phyloP scores from a whole-genome alignment of 2,329 filamentous ascomycete genomes.

The Zelopaecilomyces penicillatus region DNA sequence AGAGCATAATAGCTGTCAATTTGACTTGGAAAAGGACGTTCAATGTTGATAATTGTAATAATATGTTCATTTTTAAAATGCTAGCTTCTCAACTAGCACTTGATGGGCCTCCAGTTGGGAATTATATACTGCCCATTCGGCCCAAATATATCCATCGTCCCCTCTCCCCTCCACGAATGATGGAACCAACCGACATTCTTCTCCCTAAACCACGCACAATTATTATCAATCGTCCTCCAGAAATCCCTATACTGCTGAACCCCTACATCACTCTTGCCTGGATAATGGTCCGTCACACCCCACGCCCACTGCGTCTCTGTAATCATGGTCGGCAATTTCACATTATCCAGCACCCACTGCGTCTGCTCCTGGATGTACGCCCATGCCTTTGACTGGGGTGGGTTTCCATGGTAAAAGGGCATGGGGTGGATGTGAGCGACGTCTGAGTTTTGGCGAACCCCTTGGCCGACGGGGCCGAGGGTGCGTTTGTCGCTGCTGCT shows the following conservation, averaged over 20 bases:
- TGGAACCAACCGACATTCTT: slow-evolving; percentile 14
- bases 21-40: too few relatives aligned
- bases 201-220: slow-evolving; percentile 13
- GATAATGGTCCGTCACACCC: slow-evolving; percentile 11
- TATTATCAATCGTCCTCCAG: slow-evolving; percentile 13
- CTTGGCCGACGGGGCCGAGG: slow-evolving; percentile 9
- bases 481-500: slow-evolving; percentile 5
- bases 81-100: slow-evolving; percentile 4
- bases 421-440: slow-evolving; percentile 15
- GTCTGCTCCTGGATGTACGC: slow-evolving; percentile 12
- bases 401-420: slow-evolving; percentile 14
- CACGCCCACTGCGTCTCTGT: slow-evolving; percentile 14
- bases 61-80: not conserved
- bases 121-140: slow-evolving; percentile 13
- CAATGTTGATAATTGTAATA: not conserved
- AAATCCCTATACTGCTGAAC: slow-evolving; percentile 10
- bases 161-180: slow-evolving; percentile 13
- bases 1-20: too few relatives aligned
- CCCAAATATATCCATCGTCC: slow-evolving; percentile 12
- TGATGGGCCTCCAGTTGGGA: slow-evolving; percentile 11
- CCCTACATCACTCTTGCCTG: slow-evolving; percentile 10
- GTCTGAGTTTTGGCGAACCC: slow-evolving; percentile 13
- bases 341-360: slow-evolving; percentile 9
- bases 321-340: slow-evolving; percentile 12
- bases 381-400: slow-evolving; percentile 8